Conservation (phyloP, 2,329 filamentous ascomycete species). For the Alternaria hordeiaustralica region DNA sequence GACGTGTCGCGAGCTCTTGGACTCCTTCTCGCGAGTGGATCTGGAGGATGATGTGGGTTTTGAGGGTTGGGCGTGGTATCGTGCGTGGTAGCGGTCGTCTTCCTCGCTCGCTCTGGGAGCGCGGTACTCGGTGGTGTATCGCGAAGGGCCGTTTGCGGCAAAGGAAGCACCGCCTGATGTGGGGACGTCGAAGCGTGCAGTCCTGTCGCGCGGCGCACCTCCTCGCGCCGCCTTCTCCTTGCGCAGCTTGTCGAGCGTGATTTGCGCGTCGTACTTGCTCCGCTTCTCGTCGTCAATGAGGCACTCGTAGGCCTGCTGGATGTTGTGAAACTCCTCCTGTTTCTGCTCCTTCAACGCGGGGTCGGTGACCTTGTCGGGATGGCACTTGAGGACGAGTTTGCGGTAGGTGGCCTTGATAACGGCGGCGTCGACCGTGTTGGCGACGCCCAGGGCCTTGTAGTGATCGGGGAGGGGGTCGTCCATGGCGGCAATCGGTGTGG, state of each 20-base stretch:
- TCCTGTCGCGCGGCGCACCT: slow-evolving; percentile 35
- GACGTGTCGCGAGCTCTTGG: slow-evolving; percentile 29
- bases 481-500: slow-evolving; percentile 53
- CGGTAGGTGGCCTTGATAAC: slow-evolving; percentile 82
- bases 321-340: slow-evolving; percentile 86
- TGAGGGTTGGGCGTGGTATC: slow-evolving; percentile 45
- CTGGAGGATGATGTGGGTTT: slow-evolving; percentile 36
- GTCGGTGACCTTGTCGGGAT: slow-evolving; percentile 90
- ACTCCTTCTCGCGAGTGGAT: slow-evolving; percentile 40
- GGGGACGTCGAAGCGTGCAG: slow-evolving; percentile 43
- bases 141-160: slow-evolving; percentile 21
- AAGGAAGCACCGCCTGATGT: slow-evolving; percentile 37
- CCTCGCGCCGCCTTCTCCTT: slow-evolving; percentile 58
- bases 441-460: slow-evolving; percentile 77
- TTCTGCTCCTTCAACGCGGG: slow-evolving; percentile 77
- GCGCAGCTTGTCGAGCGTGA: slow-evolving; percentile 70
- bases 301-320: slow-evolving; percentile 92
- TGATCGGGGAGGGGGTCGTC: slow-evolving; percentile 69
- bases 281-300: slow-evolving; percentile 79
- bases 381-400: slow-evolving; percentile 85
- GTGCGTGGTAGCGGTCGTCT: slow-evolving; percentile 48
- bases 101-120: slow-evolving; percentile 33
- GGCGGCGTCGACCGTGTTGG: slow-evolving; percentile 71
- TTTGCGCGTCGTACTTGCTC: slow-evolving; percentile 77
- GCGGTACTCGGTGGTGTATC: slow-evolving; percentile 45